Percentiles rank a stretch among this genome's conserved stretches.
These are phyloP conservation scores for Euphorbia schlechtendalii DNA, from an alignment of 441 rosid species.

Conservation along the genomic window DNA sequence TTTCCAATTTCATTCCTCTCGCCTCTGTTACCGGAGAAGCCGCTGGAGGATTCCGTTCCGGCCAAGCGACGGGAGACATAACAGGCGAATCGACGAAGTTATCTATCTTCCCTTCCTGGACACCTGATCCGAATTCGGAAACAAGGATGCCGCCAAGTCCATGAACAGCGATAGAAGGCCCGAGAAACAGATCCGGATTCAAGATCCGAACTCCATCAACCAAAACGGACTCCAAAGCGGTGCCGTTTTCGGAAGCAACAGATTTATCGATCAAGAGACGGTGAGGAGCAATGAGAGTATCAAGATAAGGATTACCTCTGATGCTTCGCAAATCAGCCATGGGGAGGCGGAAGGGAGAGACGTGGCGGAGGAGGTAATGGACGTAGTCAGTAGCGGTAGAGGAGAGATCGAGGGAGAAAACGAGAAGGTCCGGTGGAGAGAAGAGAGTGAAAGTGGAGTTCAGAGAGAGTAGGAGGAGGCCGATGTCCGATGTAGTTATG, in stretches of 20 bases:
- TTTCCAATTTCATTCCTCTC: background rate
- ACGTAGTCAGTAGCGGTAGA: constrained; percentile 24
- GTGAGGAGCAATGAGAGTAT: constrained; percentile 27
- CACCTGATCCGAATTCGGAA: constrained; percentile 1
- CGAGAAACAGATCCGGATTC: constrained; percentile 30
- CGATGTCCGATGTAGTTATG: constrained; percentile 30
- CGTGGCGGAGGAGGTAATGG: constrained; percentile 31
- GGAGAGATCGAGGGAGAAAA: constrained; percentile 35
- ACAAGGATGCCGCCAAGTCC: constrained; percentile 36
- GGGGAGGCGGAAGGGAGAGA: constrained; percentile 26
- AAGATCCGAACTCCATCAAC: constrained; percentile 27
- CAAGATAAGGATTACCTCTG: constrained; percentile 11
- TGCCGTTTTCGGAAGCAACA: constrained; percentile 12
- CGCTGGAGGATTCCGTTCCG: constrained; percentile 5
- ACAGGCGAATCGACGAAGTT: background rate
- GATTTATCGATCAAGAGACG: constrained; percentile 15
- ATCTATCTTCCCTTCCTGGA: background rate
- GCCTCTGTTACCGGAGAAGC: background rate
- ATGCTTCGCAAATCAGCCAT: constrained; percentile 21
- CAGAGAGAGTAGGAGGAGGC: constrained; percentile 26
- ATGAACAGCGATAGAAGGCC: constrained; percentile 29
- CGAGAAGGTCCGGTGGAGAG: constrained; percentile 29
- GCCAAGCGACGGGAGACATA: background rate
- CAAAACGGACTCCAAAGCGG: constrained; percentile 13
- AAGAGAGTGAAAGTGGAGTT: constrained; percentile 33